Percentiles rank a stretch among this genome's conserved stretches.
Conservation (phyloP, 2,329 filamentous ascomycete species). For the Metarhizium sp. region DNA sequence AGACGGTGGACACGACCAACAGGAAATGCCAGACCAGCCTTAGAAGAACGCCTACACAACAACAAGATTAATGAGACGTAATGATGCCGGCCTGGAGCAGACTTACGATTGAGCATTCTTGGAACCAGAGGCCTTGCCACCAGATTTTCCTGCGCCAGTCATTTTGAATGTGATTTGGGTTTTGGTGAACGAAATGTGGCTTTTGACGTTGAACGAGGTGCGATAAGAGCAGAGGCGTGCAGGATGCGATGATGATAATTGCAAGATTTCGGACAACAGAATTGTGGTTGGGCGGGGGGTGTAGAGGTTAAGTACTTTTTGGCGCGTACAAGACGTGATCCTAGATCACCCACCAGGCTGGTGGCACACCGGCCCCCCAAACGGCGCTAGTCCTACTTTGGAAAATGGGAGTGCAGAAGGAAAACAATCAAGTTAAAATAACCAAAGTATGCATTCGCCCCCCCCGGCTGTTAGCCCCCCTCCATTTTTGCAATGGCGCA, state of each 20-base stretch:
- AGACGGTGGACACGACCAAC: conserved; percentile 99
- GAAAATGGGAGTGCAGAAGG: conserved; percentile 17
- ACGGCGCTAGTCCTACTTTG: conserved; percentile 21
- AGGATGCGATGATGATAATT: conserved; percentile 28
- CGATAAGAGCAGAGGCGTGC: conserved; percentile 16
- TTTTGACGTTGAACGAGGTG: conserved; percentile 8
- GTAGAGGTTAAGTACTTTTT: conserved; percentile 49
- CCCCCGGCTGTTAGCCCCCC: not conserved
- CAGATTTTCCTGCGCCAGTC: conserved; percentile 99
- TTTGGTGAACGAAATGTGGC: conserved; percentile 13
- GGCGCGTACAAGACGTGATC: conserved; percentile 33
- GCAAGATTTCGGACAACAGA: conserved; percentile 20
- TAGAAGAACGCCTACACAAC: conserved; percentile 76
- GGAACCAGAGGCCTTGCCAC: conserved; percentile 97
- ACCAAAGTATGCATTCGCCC: conserved; percentile 6
- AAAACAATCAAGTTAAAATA: conserved; percentile 15
- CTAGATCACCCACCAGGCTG: conserved; percentile 36
- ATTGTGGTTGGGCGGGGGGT: conserved; percentile 33
- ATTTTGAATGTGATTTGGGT: conserved; percentile 58
- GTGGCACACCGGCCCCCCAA: not conserved
- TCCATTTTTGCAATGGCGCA: no score
- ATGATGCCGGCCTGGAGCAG: not conserved
- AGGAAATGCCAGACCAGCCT: conserved; percentile 97
- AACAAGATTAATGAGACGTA: not conserved
- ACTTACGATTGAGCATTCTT: conserved; percentile 99